Base-by-base conservation (phyloP, 371 early-diverging fungal species). In the Coemansia sp. region DNA sequence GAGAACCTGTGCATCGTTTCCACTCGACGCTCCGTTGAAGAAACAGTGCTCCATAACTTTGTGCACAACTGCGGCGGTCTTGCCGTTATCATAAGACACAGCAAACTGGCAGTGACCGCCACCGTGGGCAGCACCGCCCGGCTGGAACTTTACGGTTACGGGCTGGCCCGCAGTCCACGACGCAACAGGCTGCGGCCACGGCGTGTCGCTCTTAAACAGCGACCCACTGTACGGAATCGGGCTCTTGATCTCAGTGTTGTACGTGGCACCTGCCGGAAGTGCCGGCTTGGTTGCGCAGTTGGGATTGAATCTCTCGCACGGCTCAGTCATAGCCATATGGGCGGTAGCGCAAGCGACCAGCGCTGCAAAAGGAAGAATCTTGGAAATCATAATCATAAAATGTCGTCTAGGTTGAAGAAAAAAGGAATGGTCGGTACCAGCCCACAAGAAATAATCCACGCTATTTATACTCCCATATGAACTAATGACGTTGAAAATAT, bases 71-170 rank as follows among this genome's bases (percentile, higher is more conserved):
- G 59, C 29, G 24, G 39, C 32, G 59, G 53, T 84, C 55, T 79
- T 77, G 56, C 86, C 90, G 41, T 82, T 80, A 65, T 90, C 88
- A 60, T 86, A 87, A n/a, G 85, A 85, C 87, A 89, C 77, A 88
- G 86, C 61, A 89, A 88, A 63, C 86, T 86, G 40, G 11, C 36
- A 63, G 29, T 63, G 70, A 2, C 72, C 72, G 17, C 72, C 70
- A 4, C 58, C 57, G 8, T 71, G 70, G 0, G 69, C 13, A 1
- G 69, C 59, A 11, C 44, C 52, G 29, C 58, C 68, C 5, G 60
- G 54, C 15, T 52, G 26, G 12, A 79, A 63, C 32, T 51, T 39
- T 1, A 79, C 69, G 1, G 58, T 58, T 1, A 79, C 59, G 0
- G 65, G 13, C 32, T 63, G 44, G 4, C 79, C 79, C 2, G 73